Evolutionary conservation across 129 eudicot genomes (phyloP).

Genomic region (Lactuca saligna): DNA sequence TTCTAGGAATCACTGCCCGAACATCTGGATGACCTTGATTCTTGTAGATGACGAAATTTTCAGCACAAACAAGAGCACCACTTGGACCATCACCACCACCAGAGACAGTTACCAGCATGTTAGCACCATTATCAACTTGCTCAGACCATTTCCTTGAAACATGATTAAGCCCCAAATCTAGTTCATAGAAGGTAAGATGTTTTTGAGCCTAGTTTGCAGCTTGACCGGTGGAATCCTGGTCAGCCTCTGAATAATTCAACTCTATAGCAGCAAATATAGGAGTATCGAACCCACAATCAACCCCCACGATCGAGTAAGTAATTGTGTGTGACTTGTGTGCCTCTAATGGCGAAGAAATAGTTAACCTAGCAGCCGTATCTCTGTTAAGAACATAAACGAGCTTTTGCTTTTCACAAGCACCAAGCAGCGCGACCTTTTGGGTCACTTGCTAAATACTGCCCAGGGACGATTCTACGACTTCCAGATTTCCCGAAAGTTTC

Average conservation of each 20-base stretch:
- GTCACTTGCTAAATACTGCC: constrained; percentile 90
- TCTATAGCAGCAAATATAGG: constrained; percentile 96
- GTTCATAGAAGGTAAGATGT: constrained; percentile 82
- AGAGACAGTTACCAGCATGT: constrained; percentile 94
- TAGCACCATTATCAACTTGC: constrained; percentile 94
- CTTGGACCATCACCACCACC: constrained; percentile 99
- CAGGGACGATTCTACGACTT: constrained; percentile 92
- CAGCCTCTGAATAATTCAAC: constrained; percentile 96
- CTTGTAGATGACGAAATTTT: constrained; percentile 90
- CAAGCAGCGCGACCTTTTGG: constrained; percentile 95
- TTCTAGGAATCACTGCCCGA: constrained; percentile 87
- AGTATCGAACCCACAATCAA: constrained; percentile 97
- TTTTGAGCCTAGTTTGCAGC: constrained; percentile 93
- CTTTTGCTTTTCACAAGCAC: constrained; percentile 97
- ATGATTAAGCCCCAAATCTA: constrained; percentile 94
- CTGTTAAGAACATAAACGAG: constrained; percentile 91
- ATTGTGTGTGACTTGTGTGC: constrained; percentile 91
- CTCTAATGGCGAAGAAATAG: constrained; percentile 89
- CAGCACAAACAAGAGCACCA: constrained; percentile 98
- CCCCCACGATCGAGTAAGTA: constrained; percentile 75
- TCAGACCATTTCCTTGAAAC: constrained; percentile 99
- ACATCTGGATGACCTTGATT: constrained; percentile 93
- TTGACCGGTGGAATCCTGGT: constrained; percentile 95
- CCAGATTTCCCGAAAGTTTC: constrained; percentile 97
- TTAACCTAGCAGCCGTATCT: constrained; percentile 87